Evolutionary conservation across 768 basidiomycete species (phyloP).

Genomic region (Lepiota brunneoincarnata): DNA sequence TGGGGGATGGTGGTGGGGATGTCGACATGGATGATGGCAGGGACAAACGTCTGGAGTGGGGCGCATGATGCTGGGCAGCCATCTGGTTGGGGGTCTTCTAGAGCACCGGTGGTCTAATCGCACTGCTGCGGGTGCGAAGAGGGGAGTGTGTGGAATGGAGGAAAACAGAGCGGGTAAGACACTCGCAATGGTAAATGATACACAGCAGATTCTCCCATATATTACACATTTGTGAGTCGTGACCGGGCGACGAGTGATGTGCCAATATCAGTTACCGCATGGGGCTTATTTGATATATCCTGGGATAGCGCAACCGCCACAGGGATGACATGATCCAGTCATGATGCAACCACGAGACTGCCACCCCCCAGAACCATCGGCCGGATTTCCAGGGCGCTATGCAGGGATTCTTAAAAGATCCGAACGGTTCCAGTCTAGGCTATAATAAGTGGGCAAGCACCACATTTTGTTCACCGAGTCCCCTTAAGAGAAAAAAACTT

Average conservation of each 20-base stretch:
- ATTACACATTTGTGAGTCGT: background rate
- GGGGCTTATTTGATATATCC: conserved; percentile 3
- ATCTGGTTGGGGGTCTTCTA: background rate
- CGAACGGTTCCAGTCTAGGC: background rate
- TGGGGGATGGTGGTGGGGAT: conserved; percentile 10
- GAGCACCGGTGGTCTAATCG: background rate
- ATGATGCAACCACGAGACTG: background rate
- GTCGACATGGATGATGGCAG: background rate
- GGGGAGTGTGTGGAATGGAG: background rate
- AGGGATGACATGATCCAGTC: background rate
- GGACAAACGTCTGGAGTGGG: conserved; percentile 1
- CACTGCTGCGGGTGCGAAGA: background rate
- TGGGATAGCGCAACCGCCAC: background rate
- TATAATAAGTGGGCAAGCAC: background rate
- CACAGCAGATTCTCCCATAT: conserved; percentile 1
- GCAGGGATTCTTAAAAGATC: background rate
- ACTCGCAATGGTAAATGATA: background rate
- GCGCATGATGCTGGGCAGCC: background rate
- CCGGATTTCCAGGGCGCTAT: background rate
- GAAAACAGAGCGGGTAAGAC: background rate
- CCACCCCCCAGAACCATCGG: background rate
- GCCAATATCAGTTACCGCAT: background rate
- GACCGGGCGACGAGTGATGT: background rate
- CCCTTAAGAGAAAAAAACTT: too few relatives aligned
- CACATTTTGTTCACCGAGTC: too few relatives aligned